These are phyloP conservation scores for Fusarium sp. DNA, from an alignment of 2,329 filamentous ascomycete genomes.

Conservation along the genomic window DNA sequence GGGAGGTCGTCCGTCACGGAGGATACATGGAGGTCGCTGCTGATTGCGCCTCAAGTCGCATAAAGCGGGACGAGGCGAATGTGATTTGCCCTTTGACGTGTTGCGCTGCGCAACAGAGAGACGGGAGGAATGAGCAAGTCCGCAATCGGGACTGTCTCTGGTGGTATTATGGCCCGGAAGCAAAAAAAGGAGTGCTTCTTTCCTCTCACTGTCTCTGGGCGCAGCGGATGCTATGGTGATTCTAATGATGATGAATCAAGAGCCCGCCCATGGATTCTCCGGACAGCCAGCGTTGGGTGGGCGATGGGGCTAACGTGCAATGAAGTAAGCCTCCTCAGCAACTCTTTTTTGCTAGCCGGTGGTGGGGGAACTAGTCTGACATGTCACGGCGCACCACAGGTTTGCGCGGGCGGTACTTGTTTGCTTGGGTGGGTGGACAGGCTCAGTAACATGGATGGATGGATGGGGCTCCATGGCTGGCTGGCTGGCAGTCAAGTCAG, in stretches of 20 bases:
- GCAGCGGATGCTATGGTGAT: constrained; percentile 13
- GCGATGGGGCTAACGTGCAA: constrained; percentile 10
- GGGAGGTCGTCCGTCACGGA: background rate
- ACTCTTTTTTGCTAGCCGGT: constrained; percentile 36
- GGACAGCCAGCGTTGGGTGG: constrained; percentile 6
- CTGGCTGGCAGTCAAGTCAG: background rate
- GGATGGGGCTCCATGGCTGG: constrained; percentile 7
- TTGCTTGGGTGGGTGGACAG: constrained; percentile 17
- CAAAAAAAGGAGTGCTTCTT: background rate
- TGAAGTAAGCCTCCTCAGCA: constrained; percentile 28
- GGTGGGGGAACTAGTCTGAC: constrained; percentile 27
- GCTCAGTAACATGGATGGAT: constrained; percentile 39
- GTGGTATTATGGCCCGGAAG: background rate
- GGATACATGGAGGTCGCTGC: constrained; percentile 7
- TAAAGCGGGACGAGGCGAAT: constrained; percentile 21
- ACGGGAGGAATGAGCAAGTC: constrained; percentile 26
- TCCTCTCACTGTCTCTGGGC: background rate
- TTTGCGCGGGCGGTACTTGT: constrained; percentile 38
- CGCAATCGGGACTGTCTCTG: constrained; percentile 9
- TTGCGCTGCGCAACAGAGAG: constrained; percentile 32
- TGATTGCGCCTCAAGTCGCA: constrained; percentile 27
- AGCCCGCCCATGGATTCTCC: background rate
- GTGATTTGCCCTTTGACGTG: constrained; percentile 17
- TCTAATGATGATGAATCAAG: constrained; percentile 26
- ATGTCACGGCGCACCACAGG: constrained; percentile 39